Conservation (phyloP, 1,284 basidiomycete species). For the Ustilago cynodontis region DNA sequence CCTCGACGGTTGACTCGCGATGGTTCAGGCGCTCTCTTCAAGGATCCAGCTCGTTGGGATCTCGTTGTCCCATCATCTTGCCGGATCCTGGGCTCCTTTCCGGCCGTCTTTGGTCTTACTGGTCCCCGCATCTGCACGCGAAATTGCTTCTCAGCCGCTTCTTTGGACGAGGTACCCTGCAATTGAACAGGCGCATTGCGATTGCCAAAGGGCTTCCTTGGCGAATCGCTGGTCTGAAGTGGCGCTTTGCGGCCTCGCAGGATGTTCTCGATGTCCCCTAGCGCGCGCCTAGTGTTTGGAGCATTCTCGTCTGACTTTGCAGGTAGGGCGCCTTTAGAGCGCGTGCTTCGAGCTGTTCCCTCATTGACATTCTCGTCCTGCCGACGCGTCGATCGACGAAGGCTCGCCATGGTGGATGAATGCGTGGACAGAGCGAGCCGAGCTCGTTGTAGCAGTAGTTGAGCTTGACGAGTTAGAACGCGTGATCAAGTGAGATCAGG, state of each 20-base stretch:
- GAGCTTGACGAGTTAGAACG: not conserved
- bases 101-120: not conserved
- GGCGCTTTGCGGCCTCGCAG: not conserved
- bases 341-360: slow-evolving; percentile 2
- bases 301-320: slow-evolving; percentile 30
- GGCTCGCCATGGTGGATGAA: not conserved
- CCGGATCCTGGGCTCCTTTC: not conserved
- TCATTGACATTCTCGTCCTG: not conserved
- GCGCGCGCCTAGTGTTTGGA: slow-evolving; percentile 2
- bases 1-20: not conserved
- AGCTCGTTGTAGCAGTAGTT: not conserved
- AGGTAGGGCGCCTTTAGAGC: slow-evolving; percentile 3
- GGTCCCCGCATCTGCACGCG: not conserved
- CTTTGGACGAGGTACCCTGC: not conserved
- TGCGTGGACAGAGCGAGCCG: not conserved
- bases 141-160: not conserved
- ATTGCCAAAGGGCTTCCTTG: slow-evolving; percentile 26
- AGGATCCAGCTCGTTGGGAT: not conserved
- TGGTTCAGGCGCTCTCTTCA: not conserved
- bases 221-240: slow-evolving; percentile 4
- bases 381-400: not conserved
- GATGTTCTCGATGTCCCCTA: slow-evolving; percentile 32
- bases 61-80: not conserved
- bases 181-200: slow-evolving; percentile 17
- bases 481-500: not conserved